phyloP scores from a whole-genome alignment of 495 filamentous ascomycete species.

The Pseudotulostoma volvatum region DNA sequence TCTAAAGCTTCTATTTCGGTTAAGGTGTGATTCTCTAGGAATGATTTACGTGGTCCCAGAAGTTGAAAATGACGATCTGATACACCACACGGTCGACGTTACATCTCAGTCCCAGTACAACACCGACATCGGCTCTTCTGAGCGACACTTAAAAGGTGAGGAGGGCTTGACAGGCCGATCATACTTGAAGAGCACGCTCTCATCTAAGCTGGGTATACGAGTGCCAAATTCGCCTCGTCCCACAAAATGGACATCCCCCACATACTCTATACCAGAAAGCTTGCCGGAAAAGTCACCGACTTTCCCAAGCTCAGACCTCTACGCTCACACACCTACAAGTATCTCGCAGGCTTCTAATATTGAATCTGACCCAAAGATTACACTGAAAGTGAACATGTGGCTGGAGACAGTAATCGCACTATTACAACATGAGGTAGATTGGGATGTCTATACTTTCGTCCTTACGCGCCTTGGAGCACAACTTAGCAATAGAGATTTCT shows the following conservation, averaged over 20 bases:
- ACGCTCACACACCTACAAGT: slow-evolving; percentile 16
- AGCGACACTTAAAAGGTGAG: slow-evolving; percentile 7
- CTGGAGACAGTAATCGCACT: slow-evolving; percentile 57
- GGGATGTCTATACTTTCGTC: slow-evolving; percentile 88
- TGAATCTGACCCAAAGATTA: slow-evolving; percentile 7
- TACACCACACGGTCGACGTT: slow-evolving; percentile 45
- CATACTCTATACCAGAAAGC: slow-evolving; percentile 32
- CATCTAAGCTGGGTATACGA: slow-evolving; percentile 1
- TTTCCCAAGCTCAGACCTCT: slow-evolving; percentile 29
- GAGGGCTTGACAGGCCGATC: slow-evolving; percentile 1
- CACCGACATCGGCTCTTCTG: neutral
- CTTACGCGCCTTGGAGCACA: slow-evolving; percentile 77
- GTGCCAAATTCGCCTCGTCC: slow-evolving; percentile 15
- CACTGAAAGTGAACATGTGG: slow-evolving; percentile 55
- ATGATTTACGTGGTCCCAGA: slow-evolving; percentile 48
- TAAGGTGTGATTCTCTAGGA: slow-evolving; percentile 64
- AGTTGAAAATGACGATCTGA: slow-evolving; percentile 53
- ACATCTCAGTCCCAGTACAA: slow-evolving; percentile 12
- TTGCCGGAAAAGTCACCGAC: slow-evolving; percentile 36
- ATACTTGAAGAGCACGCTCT: slow-evolving; percentile 8
- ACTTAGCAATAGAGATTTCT: slow-evolving; percentile 77
- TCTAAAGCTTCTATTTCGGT: slow-evolving; percentile 69
- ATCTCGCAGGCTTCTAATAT: slow-evolving; percentile 6
- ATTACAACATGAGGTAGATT: slow-evolving; percentile 63
- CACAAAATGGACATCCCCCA: slow-evolving; percentile 30